Base-by-base conservation (phyloP, 345 rosid species). In the Rhodamnia rubescens region DNA sequence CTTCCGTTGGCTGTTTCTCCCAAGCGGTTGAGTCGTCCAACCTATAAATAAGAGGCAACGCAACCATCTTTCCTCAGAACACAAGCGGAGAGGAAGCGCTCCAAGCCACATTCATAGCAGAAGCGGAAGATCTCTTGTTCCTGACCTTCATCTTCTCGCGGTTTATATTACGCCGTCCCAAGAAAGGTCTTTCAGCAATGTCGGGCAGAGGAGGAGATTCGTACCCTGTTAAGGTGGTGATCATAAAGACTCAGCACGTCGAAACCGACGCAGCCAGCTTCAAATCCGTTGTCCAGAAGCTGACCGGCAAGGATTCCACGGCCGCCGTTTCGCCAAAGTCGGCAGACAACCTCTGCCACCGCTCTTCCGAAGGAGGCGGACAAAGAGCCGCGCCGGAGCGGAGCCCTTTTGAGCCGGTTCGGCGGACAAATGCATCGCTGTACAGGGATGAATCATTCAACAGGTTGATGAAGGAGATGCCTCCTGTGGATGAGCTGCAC, bases 231-330 rank as follows among this genome's bases (percentile, higher is more conserved):
- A 85, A 85, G 74, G 83, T 85, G 74, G 83, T 85, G 24, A 36
- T 85, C 74, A 78, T 78, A 22, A 29, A 78, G 42, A 85, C 86
- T 7, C 80, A 59, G 55, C 12, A 85, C 47, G 59, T 85, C 57
- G 87, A 85, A 22, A 81, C 84, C 21, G 87, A 81, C 58, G 51
- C 6, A n/a, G 42, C 58, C 29, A 85, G 78, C 87, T 85, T 85
- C 80, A 82, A 82, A 20, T 58, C 84, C 4, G 83, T 85, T 24
- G 87, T 85, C 9, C 87, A 85, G 87, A 85, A 59, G 47, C 52
- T 59, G 47, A 81, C 87, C 40, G 81, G 84, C 13, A 85, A 82
- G 82, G 87, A 85, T 57, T 57, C 84, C 44, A 5, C n/a, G 3
- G 61, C 53, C 40, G 32, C 82, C 15, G 18, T 32, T 18, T 69